Conservation (phyloP, 345 rosid species). For the Syzygium aqueum region DNA sequence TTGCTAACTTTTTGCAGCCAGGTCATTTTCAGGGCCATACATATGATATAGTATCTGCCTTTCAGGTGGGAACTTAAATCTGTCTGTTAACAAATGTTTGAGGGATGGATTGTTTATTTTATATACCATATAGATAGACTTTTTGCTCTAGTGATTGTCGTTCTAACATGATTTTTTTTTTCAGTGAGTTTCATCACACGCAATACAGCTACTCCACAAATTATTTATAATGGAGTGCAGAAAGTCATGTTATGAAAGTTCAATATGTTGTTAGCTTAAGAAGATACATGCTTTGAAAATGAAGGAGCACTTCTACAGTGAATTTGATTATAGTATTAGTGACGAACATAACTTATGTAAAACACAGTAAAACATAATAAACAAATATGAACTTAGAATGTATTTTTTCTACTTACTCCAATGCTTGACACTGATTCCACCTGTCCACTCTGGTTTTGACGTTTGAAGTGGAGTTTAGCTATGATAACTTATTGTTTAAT, state of each 20-base stretch:
- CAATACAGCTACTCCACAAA: background rate
- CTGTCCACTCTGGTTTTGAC: background rate
- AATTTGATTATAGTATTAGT: background rate
- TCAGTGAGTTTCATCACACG: background rate
- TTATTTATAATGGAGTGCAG: background rate
- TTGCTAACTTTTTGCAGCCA: constrained; percentile 57
- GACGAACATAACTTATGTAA: background rate
- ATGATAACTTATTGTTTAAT: background rate
- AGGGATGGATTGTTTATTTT: background rate
- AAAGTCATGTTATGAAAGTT: background rate
- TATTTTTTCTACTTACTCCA: no score
- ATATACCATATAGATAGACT: background rate
- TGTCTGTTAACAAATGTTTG: background rate
- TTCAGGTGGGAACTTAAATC: constrained; percentile 47
- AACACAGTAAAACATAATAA: background rate
- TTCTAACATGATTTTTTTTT: background rate
- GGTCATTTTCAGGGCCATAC: constrained; percentile 79
- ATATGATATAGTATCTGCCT: constrained; percentile 85
- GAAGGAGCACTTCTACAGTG: background rate
- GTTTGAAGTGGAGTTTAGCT: background rate
- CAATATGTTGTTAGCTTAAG: background rate
- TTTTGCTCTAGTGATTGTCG: background rate
- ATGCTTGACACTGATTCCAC: background rate
- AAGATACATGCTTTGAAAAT: background rate
- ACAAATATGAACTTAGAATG: background rate